Evolutionary conservation across 2,329 filamentous ascomycete species (phyloP), one percentile per base, ranked within the genome.

Genomic region (Phyllosticta citribraziliensis): DNA sequence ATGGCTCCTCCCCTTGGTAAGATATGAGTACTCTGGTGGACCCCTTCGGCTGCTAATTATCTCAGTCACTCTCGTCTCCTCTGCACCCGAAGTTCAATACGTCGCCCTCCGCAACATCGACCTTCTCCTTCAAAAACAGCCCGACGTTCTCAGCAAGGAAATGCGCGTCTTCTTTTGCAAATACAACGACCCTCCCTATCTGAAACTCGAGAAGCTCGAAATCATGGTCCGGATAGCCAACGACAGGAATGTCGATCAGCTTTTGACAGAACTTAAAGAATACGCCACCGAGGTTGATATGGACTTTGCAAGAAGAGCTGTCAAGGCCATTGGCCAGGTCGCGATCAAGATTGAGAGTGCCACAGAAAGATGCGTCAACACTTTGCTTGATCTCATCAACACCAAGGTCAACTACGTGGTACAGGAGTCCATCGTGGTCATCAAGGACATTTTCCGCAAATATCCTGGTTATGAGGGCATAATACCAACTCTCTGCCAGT

Each of bases 221-320:
- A 97, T 97, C 65, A 97, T 99, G 94, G 93, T 99, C 55, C 87
- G 94, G 74, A 97, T 99, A 85, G 91, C 93, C 64, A 97, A 97
- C 76, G 92, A 97, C 67, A 88, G 88, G 72, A 99, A 97, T 71
- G 93, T 93, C 63, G 94, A 99, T 70, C 94, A 97, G 72, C 81
- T 99, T 25, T 80, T 99, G 17, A 89, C 92, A 11, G 94, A 99
- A 74, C 74, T 99, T 70, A 97, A 96, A 75, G 94, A 99, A 74
- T 99, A 99, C 69, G 94, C 94, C 8, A 80, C 97, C 67, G 94
- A 99, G 79, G 93, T 99, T 35, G 94, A 99, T 70, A 97, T 99
- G 92, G 94, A 99, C 74, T 97, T 97, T 73, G 93, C 97, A 60
- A 86, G 91, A 68, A 86, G 94, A 69, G 91, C 94, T 8, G 89